Base-by-base conservation (phyloP, 2,329 filamentous ascomycete species). In the Endoconidiophora polonica region DNA sequence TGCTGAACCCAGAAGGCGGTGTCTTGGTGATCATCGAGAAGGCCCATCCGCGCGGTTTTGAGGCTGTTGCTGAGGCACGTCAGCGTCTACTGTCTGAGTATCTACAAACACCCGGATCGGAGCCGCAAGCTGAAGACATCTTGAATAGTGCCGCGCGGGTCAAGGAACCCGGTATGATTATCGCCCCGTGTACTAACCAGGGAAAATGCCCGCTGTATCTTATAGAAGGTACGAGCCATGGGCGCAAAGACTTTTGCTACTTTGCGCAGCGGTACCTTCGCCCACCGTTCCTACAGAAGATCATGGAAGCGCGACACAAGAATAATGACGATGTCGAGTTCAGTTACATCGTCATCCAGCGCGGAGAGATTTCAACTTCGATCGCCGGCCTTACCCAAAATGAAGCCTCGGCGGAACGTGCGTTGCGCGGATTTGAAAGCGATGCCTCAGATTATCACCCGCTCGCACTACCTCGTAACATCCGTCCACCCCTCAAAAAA, bases 301-400 rank as follows among this genome's bases (percentile, higher is more conserved):
- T 96, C 44, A 68, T 93, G 18, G 76, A 77, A 16, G 78, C 75
- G 22, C 68, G 68, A 5, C 74, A 80, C 57, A 76, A 76, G 55
- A 95, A 94, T 61, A 84, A 93, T 60, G 90, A 94, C 61, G 87
- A 96, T 59, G 74, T 94, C 12, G 75, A 86, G 58, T 98, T 88
- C 65, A 93, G 85, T 61, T 98, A 94, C 62, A 61, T 98, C 12
- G 83, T 83, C 3, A 74, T 96, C 16, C 84, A 86, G 59, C 80
- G 88, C 18, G 91, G 91, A 5, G 7, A 33, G 12, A 33, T 33
- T 5, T 70, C 77, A 2, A 40, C 58, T 14, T 51, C 52, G 6
- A 54, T 54, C 14, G 36, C 45, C 3, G 52, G 42, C 3, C 47
- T 55, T 18, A 29, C 52, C 6, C 60, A 61, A 44, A 55, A 57